These are phyloP conservation scores for Rhodosporidiobolus odoratus DNA, from an alignment of 768 basidiomycete species.

Conservation along the genomic window DNA sequence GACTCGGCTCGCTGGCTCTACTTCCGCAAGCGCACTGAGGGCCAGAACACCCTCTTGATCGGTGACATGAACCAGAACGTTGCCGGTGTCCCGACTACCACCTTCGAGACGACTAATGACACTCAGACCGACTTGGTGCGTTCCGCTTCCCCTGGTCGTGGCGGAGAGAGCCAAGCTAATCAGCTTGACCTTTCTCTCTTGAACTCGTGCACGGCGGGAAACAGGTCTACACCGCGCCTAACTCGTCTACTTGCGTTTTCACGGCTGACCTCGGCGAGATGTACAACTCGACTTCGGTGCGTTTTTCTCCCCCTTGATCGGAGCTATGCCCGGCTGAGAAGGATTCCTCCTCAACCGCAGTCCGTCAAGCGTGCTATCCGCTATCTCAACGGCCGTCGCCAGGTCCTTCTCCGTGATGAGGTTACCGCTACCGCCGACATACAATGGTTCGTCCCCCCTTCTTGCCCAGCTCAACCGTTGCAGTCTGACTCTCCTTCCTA, in stretches of 20 bases:
- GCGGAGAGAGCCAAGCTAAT: too few species aligned
- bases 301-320: constrained; percentile 35
- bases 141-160: too few species aligned
- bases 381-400: constrained; percentile 70
- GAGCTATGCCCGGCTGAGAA: not conserved
- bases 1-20: constrained; percentile 68
- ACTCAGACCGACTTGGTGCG: constrained; percentile 72
- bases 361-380: constrained; percentile 78
- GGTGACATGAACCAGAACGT: constrained; percentile 75
- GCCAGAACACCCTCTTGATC: constrained; percentile 88
- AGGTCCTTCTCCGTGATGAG: constrained; percentile 91
- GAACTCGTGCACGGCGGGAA: too few species aligned
- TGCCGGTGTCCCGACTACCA: constrained; percentile 55
- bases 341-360: not conserved
- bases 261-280: constrained; percentile 70
- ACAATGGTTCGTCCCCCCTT: constrained; percentile 46
- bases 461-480: not conserved
- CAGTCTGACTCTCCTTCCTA: not conserved
- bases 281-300: constrained; percentile 53
- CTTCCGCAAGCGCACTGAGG: constrained; percentile 94
- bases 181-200: too few species aligned
- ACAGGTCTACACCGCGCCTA: constrained; percentile 57
- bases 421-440: constrained; percentile 55
- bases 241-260: constrained; percentile 70
- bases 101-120: constrained; percentile 56